phyloP scores from a whole-genome alignment of 2,329 filamentous ascomycete genomes.

The Microcyclospora pomicola region DNA sequence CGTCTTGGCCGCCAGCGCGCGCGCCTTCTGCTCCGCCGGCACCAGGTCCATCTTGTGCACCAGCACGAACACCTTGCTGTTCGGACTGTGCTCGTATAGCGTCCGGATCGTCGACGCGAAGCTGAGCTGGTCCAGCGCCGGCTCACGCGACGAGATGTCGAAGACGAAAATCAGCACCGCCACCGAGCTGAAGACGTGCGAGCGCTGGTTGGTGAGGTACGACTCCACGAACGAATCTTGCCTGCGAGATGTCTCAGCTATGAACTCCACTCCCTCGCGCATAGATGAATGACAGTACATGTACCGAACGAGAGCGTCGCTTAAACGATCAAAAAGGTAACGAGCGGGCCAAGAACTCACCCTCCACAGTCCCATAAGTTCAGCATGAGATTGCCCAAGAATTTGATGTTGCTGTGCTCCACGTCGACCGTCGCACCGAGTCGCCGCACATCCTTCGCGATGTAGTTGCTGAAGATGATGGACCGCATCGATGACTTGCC shows the following conservation, averaged over 20 bases:
- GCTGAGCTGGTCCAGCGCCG: conserved; percentile 81
- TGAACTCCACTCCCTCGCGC: conserved; percentile 1
- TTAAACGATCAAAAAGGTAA: not conserved
- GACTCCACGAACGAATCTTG: conserved; percentile 99
- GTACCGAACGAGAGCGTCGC: not conserved
- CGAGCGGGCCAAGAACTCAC: conserved; percentile 30
- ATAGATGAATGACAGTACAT: not conserved
- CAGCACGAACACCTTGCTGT: conserved; percentile 79
- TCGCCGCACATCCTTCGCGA: conserved; percentile 84
- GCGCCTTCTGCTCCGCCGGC: conserved; percentile 60
- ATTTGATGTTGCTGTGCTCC: conserved; percentile 96
- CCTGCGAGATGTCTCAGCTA: conserved; percentile 29
- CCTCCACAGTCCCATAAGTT: conserved; percentile 98
- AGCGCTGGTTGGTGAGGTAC: conserved; percentile 87
- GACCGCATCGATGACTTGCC: conserved; percentile 97
- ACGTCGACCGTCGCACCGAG: conserved; percentile 96
- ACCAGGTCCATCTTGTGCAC: conserved; percentile 99
- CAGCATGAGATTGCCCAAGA: conserved; percentile 91
- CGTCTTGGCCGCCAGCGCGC: conserved; percentile 74
- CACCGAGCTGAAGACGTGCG: conserved; percentile 92
- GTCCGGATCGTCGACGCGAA: conserved; percentile 85
- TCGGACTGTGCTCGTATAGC: conserved; percentile 67
- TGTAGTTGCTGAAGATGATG: conserved; percentile 98
- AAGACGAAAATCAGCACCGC: conserved; percentile 98
- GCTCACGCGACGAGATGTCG: conserved; percentile 91